Evolutionary conservation across 495 filamentous ascomycete genomes (phyloP).

Genomic region (Aspergillus sclerotiicarbonarius): DNA sequence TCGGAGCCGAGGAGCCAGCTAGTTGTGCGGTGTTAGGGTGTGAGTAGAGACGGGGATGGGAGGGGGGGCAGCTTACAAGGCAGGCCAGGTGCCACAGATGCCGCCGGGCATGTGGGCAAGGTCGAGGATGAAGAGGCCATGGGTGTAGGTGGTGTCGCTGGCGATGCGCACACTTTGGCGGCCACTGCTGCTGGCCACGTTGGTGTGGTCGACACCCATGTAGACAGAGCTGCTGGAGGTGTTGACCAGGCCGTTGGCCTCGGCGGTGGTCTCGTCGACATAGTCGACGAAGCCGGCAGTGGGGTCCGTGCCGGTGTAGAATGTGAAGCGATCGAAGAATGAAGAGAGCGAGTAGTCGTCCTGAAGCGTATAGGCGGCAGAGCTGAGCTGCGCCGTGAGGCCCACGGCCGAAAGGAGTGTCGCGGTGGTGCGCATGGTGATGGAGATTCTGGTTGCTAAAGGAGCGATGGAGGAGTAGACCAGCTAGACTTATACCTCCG

Average conservation of each 20-base stretch:
- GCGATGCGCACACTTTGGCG: conserved; percentile 56
- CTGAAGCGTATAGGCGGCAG: conserved; percentile 47
- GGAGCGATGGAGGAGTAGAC: conserved; percentile 9
- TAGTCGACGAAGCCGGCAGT: conserved; percentile 71
- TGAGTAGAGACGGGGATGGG: background rate
- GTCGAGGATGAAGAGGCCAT: conserved; percentile 61
- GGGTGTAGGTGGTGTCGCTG: conserved; percentile 50
- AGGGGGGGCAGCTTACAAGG: conserved; percentile 48
- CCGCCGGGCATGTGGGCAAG: conserved; percentile 55
- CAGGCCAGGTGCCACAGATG: conserved; percentile 61
- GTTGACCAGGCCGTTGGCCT: conserved; percentile 51
- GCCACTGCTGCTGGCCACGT: conserved; percentile 37
- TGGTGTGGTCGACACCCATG: conserved; percentile 41
- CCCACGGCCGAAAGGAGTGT: conserved; percentile 37
- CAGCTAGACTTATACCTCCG: background rate
- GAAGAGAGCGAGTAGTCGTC: conserved; percentile 42
- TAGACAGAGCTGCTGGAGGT: conserved; percentile 41
- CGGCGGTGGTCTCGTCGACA: conserved; percentile 50
- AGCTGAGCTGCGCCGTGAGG: conserved; percentile 40
- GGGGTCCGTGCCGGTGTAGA: conserved; percentile 54
- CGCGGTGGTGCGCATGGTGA: conserved; percentile 41
- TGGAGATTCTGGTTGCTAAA: conserved; percentile 1
- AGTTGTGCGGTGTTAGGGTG: conserved; percentile 1
- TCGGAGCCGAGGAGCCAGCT: conserved; percentile 53
- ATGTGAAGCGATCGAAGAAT: conserved; percentile 58